phyloP scores from a whole-genome alignment of 257 asterid genomes.

The Lithospermum erythrorhizon region DNA sequence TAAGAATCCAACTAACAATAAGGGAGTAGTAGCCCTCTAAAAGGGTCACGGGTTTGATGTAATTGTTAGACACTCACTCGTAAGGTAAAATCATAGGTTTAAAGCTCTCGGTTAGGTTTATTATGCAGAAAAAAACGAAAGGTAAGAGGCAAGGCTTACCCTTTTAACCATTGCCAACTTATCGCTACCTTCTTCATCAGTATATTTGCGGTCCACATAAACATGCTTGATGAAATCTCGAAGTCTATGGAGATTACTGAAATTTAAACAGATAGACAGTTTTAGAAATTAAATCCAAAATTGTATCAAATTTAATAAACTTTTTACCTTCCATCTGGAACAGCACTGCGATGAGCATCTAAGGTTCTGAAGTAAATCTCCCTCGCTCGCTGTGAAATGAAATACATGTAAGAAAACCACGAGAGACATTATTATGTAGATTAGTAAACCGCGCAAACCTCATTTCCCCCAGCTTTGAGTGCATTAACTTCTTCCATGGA shows the following conservation, averaged over 20 bases:
- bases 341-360: slow-evolving; percentile 49
- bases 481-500: slow-evolving; percentile 56
- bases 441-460: slow-evolving; percentile 30
- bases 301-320: slow-evolving; percentile 2
- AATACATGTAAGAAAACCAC: neutral
- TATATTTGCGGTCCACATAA: slow-evolving; percentile 51
- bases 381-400: slow-evolving; percentile 50
- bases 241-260: slow-evolving; percentile 58
- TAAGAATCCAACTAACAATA: neutral
- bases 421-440: neutral
- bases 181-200: slow-evolving; percentile 39
- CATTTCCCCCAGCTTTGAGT: slow-evolving; percentile 87
- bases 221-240: slow-evolving; percentile 64
- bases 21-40: too few relatives aligned
- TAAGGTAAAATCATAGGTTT: too few relatives aligned
- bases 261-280: slow-evolving; percentile 9
- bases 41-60: too few relatives aligned
- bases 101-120: too few relatives aligned
- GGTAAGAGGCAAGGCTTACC: slow-evolving; percentile 26
- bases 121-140: neutral
- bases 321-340: slow-evolving; percentile 59
- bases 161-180: slow-evolving; percentile 22
- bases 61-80: too few relatives aligned
- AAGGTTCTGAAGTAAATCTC: slow-evolving; percentile 63
- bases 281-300: slow-evolving; percentile 4